These are phyloP conservation scores for Collybia sordida DNA, from an alignment of 768 basidiomycete genomes.

Conservation along the genomic window DNA sequence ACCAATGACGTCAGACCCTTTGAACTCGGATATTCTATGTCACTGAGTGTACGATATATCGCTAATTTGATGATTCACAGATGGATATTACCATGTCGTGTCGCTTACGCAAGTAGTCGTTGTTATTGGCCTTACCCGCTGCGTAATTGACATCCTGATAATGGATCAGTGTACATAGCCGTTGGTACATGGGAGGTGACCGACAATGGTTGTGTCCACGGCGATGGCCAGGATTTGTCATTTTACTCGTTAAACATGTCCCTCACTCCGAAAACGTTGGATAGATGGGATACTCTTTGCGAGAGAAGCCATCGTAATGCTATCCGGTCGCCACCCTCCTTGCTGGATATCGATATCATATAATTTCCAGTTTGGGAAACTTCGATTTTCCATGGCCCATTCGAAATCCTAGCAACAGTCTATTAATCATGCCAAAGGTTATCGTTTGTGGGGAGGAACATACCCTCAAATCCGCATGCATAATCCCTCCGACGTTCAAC, in stretches of 20 bases:
- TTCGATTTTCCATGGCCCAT: slow-evolving; percentile 23
- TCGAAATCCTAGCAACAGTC: slow-evolving; percentile 21
- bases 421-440: neutral
- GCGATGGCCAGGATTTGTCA: too few relatives aligned
- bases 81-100: too few relatives aligned
- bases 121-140: neutral
- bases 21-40: too few relatives aligned
- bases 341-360: slow-evolving; percentile 36
- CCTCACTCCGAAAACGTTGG: slow-evolving; percentile 29
- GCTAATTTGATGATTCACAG: too few relatives aligned
- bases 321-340: slow-evolving; percentile 29
- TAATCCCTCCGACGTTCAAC: slow-evolving; percentile 12
- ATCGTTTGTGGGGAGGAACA: neutral
- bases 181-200: too few relatives aligned
- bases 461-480: neutral
- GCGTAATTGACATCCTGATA: neutral
- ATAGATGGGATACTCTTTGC: slow-evolving; percentile 33
- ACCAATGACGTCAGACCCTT: too few relatives aligned
- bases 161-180: neutral
- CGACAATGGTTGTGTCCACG: neutral
- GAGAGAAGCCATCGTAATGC: slow-evolving; percentile 27
- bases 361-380: slow-evolving; percentile 33
- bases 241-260: slow-evolving; percentile 8
- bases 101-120: too few relatives aligned
- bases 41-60: too few relatives aligned